A percentile compares a stretch with the other conserved stretches of the same genome.
Conservation (phyloP, 2,329 filamentous ascomycete species). For the Curvularia verruculosa region DNA sequence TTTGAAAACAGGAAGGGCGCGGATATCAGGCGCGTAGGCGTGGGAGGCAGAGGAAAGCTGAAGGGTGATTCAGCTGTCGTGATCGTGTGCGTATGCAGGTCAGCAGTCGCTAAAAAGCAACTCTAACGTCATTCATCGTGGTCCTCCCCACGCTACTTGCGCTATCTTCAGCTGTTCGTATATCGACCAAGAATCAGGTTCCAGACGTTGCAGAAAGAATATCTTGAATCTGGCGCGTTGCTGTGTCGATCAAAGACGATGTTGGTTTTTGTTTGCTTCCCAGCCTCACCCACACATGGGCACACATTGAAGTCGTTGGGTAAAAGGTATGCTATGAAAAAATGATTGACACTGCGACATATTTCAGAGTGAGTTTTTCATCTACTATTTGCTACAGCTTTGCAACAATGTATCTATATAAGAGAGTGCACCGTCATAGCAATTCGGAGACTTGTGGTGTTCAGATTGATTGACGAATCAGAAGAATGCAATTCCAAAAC, state of each 20-base stretch:
- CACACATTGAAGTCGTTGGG: background rate
- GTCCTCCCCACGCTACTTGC: background rate
- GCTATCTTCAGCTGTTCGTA: background rate
- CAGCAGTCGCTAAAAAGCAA: background rate
- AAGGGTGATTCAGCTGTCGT: background rate
- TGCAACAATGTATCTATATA: background rate
- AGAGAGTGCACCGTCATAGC: background rate
- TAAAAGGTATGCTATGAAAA: no score
- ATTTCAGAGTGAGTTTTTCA: background rate
- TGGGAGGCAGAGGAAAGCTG: slow-evolving; percentile 4
- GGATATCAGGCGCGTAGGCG: slow-evolving; percentile 21
- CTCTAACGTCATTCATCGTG: background rate
- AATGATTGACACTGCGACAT: no score
- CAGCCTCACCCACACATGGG: background rate
- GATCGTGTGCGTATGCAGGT: background rate
- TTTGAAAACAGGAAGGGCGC: slow-evolving; percentile 15
- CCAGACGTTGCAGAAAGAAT: background rate
- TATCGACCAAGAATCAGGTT: background rate
- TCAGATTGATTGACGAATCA: slow-evolving; percentile 19
- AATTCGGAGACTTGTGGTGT: background rate
- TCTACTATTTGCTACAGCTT: rapidly evolving
- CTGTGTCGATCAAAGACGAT: background rate
- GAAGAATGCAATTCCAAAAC: slow-evolving; percentile 20
- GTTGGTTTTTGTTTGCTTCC: background rate
- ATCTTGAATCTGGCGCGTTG: background rate